phyloP scores from a whole-genome alignment of 2,329 filamentous ascomycete species.

The Ceratocystis diversiconidia region DNA sequence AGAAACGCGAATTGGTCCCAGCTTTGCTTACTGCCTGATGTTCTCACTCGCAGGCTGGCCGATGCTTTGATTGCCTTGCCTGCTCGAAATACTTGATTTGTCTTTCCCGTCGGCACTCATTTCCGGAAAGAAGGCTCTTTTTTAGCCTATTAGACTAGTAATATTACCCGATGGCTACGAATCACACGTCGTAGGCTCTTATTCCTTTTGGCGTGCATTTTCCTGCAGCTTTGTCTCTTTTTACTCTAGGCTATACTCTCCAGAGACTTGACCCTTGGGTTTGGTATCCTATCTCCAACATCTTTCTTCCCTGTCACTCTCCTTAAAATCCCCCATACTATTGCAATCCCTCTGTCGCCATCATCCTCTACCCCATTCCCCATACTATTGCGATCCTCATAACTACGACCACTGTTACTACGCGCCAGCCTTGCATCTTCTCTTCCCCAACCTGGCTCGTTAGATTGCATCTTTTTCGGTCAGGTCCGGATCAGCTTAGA shows the following conservation, averaged over 20 bases:
- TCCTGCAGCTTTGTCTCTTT: neutral
- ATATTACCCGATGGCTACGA: neutral
- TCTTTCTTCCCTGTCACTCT: neutral
- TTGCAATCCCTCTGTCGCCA: neutral
- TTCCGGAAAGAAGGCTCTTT: neutral
- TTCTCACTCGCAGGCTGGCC: neutral
- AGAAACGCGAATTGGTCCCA: neutral
- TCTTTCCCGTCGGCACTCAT: neutral
- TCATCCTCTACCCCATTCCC: neutral
- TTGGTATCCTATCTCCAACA: no score
- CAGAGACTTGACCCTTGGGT: neutral
- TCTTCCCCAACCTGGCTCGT: neutral
- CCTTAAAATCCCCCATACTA: conserved; percentile 2
- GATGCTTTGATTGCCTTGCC: neutral
- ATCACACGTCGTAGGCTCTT: neutral
- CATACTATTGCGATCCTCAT: neutral
- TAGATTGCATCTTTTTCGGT: neutral
- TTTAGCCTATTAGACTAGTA: neutral
- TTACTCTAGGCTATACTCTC: neutral
- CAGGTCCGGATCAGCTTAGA: neutral
- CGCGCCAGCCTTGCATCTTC: neutral
- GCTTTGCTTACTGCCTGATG: neutral
- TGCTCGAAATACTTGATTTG: neutral
- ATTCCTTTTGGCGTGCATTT: neutral
- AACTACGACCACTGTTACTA: neutral